These are phyloP conservation scores for Gastrolobium villosum DNA, from an alignment of 306 rosid species.

Conservation along the genomic window DNA sequence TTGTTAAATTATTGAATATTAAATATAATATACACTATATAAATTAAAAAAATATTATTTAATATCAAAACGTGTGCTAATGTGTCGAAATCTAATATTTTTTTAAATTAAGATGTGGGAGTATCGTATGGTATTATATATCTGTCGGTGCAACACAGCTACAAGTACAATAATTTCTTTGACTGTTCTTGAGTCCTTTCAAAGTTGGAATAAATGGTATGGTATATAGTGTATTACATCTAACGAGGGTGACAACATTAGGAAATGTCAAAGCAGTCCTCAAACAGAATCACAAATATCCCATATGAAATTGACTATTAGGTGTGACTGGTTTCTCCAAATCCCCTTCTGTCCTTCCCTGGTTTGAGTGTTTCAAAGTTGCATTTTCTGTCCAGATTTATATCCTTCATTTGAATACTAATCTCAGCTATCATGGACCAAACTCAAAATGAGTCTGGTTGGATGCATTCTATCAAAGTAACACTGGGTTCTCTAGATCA, in stretches of 20 bases:
- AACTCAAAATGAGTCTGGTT: slow-evolving; percentile 36
- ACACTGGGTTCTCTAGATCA: slow-evolving; percentile 49
- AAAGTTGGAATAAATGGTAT: slow-evolving; percentile 1
- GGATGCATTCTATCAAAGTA: slow-evolving; percentile 48
- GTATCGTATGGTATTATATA: too few species aligned
- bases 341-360: too few species aligned
- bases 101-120: too few species aligned
- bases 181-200: slow-evolving; percentile 18
- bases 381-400: not conserved
- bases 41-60: too few species aligned
- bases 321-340: too few species aligned
- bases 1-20: too few species aligned
- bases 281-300: too few species aligned
- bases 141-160: too few species aligned
- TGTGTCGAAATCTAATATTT: too few species aligned
- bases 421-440: slow-evolving; percentile 36
- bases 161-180: slow-evolving; percentile 11
- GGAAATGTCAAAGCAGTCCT: slow-evolving; percentile 4
- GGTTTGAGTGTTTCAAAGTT: slow-evolving; percentile 10
- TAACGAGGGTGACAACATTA: slow-evolving; percentile 12
- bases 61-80: too few species aligned
- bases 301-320: too few species aligned
- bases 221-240: slow-evolving; percentile 5
- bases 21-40: too few species aligned
- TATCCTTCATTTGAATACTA: not conserved